Base-by-base conservation (phyloP, 2,329 filamentous ascomycete species). In the Hymenotorrendiella dingleyae region DNA sequence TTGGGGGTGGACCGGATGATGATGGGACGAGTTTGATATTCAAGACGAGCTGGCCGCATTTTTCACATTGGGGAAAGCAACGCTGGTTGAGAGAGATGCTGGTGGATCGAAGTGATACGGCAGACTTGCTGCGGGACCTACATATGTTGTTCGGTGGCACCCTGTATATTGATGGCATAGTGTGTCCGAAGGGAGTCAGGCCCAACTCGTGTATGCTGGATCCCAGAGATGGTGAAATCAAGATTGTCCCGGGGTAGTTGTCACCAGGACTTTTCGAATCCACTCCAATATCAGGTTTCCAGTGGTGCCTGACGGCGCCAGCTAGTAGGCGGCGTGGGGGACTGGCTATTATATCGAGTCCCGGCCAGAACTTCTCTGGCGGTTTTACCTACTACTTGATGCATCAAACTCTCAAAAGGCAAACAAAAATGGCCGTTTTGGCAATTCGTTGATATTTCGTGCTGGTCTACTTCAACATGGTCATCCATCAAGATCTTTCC, bases 31-130 rank as follows among this genome's bases (percentile, higher is more conserved):
- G 35, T 20, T 47, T 57, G 40, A 32, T 48, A 10, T 42, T 57
- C 10, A 55, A 54, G 39, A 58, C 57, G 3, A 52, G 55, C 14
- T 60, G 57, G 57, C 57, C 57, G 16, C 47, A 51, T 29, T 53
- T 60, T 28, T 54, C 54, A 9, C 49, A 54, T 36, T 60, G 57
- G 57, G 55, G 54, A 4, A 60, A 59, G 34, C 53, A 56, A 38
- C 53, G 48, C 12, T 60, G 57, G 57, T 36, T 58, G 11, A 49
- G 46, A 21, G 54, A 54, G 40, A 59, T 59, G 55, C 40, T 60
- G 38, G 36, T 58, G 27, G 56, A 58, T 48, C 43, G 52, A 38
- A 51, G 46, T 46, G 52, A 54, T 24, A 51, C 50, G 26, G 39
- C 50, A 8, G 39, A 41, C 12, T 24, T 59, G 12, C 32, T 59